Evolutionary conservation across 2,329 filamentous ascomycete species (phyloP), one percentile per base, ranked within the genome.

Genomic region (Lasiodiplodia sp.): DNA sequence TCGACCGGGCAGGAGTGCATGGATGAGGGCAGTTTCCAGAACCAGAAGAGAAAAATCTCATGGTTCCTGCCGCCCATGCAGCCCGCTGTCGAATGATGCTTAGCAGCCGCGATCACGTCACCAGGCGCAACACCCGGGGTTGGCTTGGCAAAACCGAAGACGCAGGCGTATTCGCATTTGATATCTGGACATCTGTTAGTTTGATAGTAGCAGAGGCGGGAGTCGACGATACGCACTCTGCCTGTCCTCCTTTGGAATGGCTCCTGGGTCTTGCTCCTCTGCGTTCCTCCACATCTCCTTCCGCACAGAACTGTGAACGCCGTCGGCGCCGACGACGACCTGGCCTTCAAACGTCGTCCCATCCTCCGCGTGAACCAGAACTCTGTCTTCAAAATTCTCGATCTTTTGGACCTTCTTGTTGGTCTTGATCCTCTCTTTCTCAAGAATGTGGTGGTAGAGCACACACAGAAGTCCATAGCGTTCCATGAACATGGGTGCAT

Each of bases 391-490:
- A 18, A 18, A 40, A 37, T 44, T 18, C 51, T 53, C 49, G 28
- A 66, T 56, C 7, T 11, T 25, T 16, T 16, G 38, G 7, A 66
- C 64, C 11, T 34, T 53, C 55, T 74, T 69, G 4, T 67, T 67
- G 8, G 72, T 71, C 3, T 72, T 21, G 8, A 76, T n/a, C 62
- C 70, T 72, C 23, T 69, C 67, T 23, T 74, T 72, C 49, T 75
- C 71, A 10, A 69, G 53, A 44, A 73, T 70, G 6, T 72, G 70
- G 6, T 74, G 66, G 52, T 74, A 74, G 6, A 78, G 57, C 10
- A 72, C 72, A 60, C 72, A 37, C 16, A 66, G 40, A n/a, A 69
- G 31, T 18, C 40, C 16, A 11, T 67, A 51, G 28, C 68, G 68
- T 49, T 69, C 64, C 37, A 68, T 51, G 28, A 68, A 69, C 34